Evolutionary conservation across 345 rosid species (phyloP), one percentile per base, ranked within the genome.

Genomic region (Heritiera fomes): DNA sequence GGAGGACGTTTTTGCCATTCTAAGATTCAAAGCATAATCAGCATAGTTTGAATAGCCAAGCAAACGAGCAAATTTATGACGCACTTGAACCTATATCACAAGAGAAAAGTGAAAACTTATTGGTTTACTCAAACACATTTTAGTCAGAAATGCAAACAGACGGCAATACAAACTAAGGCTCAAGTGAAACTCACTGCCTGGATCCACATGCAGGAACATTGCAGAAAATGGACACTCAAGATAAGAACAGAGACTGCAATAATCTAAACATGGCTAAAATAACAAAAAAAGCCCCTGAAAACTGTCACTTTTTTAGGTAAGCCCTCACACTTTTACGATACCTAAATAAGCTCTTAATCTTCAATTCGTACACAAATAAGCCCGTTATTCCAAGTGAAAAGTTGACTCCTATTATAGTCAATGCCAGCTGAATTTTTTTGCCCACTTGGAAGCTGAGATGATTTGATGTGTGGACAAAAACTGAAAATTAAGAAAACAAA

Each of bases 31-130:
- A 76, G 92, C 90, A 86, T 88, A 93, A 75, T 95, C 97, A 12
- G 98, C 96, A 63, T 88, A 95, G 84, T 89, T 93, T 76, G 95
- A 86, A 89, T 91, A 89, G 77, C 95, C 99, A 84, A 93, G 90
- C 73, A 92, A 81, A 56, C 97, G 87, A 79, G 97, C 96, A 84
- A 89, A 83, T 81, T 89, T 95, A 78, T 93, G 98, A 80, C 99
- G 99, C 67, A 85, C 80, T 65, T 92, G 92, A 53, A 93, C 97
- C 99, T 95, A 80, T 74, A 82, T 75, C 78, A 46, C 53, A 63
- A 45, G 65, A 75, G 30, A 71, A 75, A 43, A 53, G 52, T 75
- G 8, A 34, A 67, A 43, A 41, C 30, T 61, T n/a, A 67, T 40
- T 40, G 56, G 75, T n/a, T 45, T 43, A 67, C 71, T 75, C 69